A percentile compares a stretch with the other conserved stretches of the same genome.
These are phyloP conservation scores for Ceratobasidium sp. DNA, from an alignment of 1,284 basidiomycete species.

Conservation along the genomic window DNA sequence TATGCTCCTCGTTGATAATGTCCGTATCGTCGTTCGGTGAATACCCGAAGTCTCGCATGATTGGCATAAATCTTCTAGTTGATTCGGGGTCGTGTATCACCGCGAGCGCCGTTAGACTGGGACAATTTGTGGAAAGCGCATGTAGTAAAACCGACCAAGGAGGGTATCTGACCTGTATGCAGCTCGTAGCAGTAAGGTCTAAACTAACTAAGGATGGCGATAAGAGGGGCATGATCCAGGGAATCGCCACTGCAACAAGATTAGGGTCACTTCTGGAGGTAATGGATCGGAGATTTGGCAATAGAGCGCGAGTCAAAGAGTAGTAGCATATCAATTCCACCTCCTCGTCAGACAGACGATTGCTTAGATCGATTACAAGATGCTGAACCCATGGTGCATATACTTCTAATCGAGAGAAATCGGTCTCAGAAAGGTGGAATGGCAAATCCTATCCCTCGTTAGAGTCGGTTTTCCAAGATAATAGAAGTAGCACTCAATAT, in stretches of 20 bases:
- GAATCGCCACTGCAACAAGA: neutral
- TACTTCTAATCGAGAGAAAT: neutral
- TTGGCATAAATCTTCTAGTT: too few relatives aligned
- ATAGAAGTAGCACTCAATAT: too few relatives aligned
- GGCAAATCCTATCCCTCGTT: neutral
- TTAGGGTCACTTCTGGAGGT: neutral
- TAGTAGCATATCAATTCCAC: neutral
- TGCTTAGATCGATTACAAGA: neutral
- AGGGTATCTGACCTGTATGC: neutral
- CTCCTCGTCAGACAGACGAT: neutral
- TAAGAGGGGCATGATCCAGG: neutral
- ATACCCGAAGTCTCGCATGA: too few relatives aligned
- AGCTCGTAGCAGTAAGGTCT: neutral
- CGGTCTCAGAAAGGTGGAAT: neutral
- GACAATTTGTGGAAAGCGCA: neutral
- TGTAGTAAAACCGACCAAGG: neutral
- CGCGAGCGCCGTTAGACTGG: too few relatives aligned
- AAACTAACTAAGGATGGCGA: neutral
- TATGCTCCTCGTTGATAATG: too few relatives aligned
- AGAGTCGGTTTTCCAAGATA: too few relatives aligned
- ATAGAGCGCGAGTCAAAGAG: neutral
- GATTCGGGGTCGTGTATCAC: too few relatives aligned
- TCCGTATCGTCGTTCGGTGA: too few relatives aligned
- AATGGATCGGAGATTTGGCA: neutral
- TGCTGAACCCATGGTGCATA: constrained; percentile 9